Evolutionary conservation across 352 stramenopile genomes (phyloP).

Genomic region (Phytopythium mirpurense): DNA sequence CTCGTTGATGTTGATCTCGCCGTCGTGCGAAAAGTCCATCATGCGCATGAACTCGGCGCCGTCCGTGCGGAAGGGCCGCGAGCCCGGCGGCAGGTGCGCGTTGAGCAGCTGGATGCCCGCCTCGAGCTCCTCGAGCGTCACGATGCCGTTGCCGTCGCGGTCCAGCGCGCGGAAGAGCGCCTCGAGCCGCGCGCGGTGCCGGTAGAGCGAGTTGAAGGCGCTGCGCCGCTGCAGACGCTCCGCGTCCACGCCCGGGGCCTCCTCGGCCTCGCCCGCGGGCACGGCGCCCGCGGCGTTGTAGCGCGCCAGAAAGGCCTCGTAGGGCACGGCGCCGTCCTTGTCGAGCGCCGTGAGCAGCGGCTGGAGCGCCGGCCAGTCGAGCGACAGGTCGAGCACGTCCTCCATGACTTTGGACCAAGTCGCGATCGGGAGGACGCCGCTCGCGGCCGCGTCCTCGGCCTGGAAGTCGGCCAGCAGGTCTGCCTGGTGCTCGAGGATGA

Average conservation of each 20-base stretch:
- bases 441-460: conserved; percentile 36
- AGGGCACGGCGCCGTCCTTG: conserved; percentile 60
- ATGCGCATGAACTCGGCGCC: conserved; percentile 78
- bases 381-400: conserved; percentile 67
- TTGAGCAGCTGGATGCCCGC: conserved; percentile 79
- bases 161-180: conserved; percentile 82
- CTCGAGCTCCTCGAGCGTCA: conserved; percentile 78
- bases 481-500: conserved; percentile 72
- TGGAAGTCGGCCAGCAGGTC: conserved; percentile 64
- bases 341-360: conserved; percentile 71
- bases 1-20: conserved; percentile 89
- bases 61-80: conserved; percentile 66
- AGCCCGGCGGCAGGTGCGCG: conserved; percentile 58
- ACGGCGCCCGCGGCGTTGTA: conserved; percentile 60
- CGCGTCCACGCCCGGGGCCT: conserved; percentile 18
- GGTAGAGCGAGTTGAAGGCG: conserved; percentile 81
- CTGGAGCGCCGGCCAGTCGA: conserved; percentile 76
- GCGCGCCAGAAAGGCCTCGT: conserved; percentile 64
- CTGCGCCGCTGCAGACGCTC: conserved; percentile 49
- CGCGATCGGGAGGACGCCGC: conserved; percentile 36
- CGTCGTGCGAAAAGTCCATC: conserved; percentile 83
- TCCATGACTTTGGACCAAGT: conserved; percentile 70
- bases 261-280: conserved; percentile 14
- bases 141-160: conserved; percentile 75
- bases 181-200: conserved; percentile 72